phyloP scores from a whole-genome alignment of 257 asterid species.

The Fraxinus americana region DNA sequence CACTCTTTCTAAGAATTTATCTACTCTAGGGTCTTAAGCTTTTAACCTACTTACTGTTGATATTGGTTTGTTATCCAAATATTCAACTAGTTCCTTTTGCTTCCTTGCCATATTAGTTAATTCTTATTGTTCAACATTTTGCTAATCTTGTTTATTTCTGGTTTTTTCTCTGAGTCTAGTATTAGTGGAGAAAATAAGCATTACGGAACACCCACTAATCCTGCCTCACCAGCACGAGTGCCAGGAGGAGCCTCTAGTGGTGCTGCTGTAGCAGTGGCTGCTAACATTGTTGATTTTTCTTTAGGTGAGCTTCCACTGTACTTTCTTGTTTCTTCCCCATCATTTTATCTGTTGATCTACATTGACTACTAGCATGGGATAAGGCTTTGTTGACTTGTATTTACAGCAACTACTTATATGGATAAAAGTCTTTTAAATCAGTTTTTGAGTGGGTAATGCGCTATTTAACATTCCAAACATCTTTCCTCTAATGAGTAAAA shows the following conservation, averaged over 20 bases:
- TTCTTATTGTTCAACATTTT: background rate
- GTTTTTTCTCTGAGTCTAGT: constrained; percentile 38
- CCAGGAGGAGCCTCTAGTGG: constrained; percentile 99
- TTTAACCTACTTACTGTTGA: constrained; percentile 6
- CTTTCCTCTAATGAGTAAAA: background rate
- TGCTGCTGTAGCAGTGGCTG: constrained; percentile 95
- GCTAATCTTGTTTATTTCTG: background rate
- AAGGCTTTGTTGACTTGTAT: background rate
- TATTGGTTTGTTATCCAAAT: background rate
- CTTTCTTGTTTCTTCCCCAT: constrained; percentile 3
- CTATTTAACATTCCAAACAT: background rate
- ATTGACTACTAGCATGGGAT: constrained; percentile 2
- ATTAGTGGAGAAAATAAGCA: constrained; percentile 86
- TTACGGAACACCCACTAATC: constrained; percentile 88
- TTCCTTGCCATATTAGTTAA: background rate
- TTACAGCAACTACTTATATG: background rate
- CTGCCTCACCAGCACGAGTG: constrained; percentile 66
- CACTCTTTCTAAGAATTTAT: constrained; percentile 19
- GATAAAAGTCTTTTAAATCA: background rate
- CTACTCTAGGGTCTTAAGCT: background rate
- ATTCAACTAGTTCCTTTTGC: background rate
- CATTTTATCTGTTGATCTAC: background rate
- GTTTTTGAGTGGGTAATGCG: constrained; percentile 2
- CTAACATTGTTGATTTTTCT: constrained; percentile 86
- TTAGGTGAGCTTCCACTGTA: constrained; percentile 58